Conservation (phyloP, 148 eudicot genomes). For the Fagopyrum homotropicum region DNA sequence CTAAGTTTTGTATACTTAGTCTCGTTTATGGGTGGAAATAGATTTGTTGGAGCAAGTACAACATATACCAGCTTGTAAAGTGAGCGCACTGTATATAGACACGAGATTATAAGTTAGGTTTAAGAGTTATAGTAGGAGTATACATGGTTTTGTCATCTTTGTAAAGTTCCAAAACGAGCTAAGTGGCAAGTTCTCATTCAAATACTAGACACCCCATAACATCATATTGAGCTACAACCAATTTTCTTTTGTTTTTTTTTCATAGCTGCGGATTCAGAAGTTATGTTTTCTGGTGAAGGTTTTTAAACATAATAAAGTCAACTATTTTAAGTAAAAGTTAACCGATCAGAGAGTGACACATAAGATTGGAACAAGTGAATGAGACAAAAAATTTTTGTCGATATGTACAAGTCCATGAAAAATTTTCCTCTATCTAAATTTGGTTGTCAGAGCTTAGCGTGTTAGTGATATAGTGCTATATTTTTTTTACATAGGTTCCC, state of each 20-base stretch:
- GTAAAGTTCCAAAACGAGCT: constrained; percentile 11
- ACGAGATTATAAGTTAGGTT: constrained; percentile 11
- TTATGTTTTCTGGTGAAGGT: not conserved
- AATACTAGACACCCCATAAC: not conserved
- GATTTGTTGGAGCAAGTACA: constrained; percentile 4
- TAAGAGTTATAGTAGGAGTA: constrained; percentile 8
- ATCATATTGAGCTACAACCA: not conserved
- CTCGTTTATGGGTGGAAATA: constrained; percentile 1
- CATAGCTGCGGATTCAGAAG: not conserved
- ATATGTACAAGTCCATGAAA: no score
- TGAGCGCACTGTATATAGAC: constrained; percentile 9
- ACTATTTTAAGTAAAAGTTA: no score
- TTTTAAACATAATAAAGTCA: no score
- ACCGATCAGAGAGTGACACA: no score
- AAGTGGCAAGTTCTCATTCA: not conserved
- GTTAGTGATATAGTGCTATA: no score
- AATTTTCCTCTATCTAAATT: no score
- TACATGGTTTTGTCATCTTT: constrained; percentile 10
- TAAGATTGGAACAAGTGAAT: no score
- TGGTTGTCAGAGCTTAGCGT: no score
- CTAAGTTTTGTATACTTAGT: constrained; percentile 10
- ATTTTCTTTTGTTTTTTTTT: not conserved
- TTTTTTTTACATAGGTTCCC: no score
- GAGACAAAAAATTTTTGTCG: no score
- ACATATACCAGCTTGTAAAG: constrained; percentile 2